Conservation (phyloP, 257 asterid genomes). For the Petunia axillaris region DNA sequence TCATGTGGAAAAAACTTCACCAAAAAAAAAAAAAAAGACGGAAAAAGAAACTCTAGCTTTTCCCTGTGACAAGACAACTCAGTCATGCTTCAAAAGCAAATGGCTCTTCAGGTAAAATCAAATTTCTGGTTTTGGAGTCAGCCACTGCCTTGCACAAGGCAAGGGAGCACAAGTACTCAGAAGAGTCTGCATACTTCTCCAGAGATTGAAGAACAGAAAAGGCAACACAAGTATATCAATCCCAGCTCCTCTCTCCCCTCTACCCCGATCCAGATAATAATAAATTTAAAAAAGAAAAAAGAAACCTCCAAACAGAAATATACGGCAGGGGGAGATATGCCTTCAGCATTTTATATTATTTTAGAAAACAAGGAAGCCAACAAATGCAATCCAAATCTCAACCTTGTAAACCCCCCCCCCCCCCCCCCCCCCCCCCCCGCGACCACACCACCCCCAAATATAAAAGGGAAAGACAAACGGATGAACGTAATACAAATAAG, state of each 20-base stretch:
- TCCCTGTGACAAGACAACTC: neutral
- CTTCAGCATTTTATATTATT: neutral
- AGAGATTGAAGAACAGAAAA: neutral
- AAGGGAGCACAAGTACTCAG: neutral
- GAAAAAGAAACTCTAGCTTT: neutral
- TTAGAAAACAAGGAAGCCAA: neutral
- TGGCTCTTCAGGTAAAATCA: slow-evolving; percentile 1
- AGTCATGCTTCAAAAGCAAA: slow-evolving; percentile 8
- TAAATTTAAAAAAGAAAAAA: neutral
- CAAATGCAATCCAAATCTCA: neutral
- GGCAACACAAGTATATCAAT: slow-evolving; percentile 12
- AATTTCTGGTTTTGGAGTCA: neutral
- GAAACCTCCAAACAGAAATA: neutral
- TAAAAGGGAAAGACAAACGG: neutral
- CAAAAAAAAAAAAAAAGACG: neutral
- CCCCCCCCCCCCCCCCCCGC: no score
- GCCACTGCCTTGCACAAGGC: neutral
- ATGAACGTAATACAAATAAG: neutral
- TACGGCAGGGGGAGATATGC: neutral
- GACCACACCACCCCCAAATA: neutral
- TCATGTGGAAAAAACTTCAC: neutral
- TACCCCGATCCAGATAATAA: neutral
- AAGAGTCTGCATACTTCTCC: neutral
- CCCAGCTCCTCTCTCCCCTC: slow-evolving; percentile 11
- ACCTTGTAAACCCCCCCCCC: neutral